phyloP scores from a whole-genome alignment of 2,329 filamentous ascomycete genomes.

The Aureobasidium melanogenum region DNA sequence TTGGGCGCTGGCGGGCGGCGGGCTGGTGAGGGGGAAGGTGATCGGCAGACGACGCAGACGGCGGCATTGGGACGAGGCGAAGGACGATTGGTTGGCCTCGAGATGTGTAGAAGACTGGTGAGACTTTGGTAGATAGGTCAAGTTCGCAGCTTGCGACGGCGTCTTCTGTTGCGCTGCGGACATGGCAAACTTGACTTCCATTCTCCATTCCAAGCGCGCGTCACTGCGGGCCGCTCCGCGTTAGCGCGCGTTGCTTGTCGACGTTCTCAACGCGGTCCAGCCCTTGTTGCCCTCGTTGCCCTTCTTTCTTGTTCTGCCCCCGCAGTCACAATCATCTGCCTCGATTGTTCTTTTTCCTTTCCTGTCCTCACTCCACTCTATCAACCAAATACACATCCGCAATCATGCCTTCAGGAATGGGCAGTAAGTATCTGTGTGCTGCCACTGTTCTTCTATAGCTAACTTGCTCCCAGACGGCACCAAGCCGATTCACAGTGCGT shows the following conservation, averaged over 20 bases:
- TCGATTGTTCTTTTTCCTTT: neutral
- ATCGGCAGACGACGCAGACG: slow-evolving; percentile 10
- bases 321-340: neutral
- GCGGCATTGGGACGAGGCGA: slow-evolving; percentile 10
- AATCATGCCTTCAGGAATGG: slow-evolving; percentile 43
- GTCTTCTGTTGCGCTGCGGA: neutral
- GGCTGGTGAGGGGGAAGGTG: slow-evolving; percentile 32
- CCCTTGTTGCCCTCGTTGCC: neutral
- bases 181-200: slow-evolving; percentile 7
- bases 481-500: slow-evolving; percentile 41
- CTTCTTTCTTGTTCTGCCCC: neutral
- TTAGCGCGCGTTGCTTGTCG: neutral
- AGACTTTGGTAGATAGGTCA: neutral
- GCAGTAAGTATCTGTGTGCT: slow-evolving; percentile 29
- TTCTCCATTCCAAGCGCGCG: neutral
- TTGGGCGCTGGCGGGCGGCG: slow-evolving; percentile 27
- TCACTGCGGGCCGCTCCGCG: neutral
- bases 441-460: neutral
- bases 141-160: neutral
- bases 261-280: neutral
- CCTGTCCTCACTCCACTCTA: neutral
- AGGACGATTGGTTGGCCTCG: neutral
- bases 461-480: slow-evolving; percentile 34
- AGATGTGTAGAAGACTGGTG: neutral
- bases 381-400: slow-evolving; percentile 10